Evolutionary conservation across 768 basidiomycete species (phyloP).

Genomic region (Dacryopinax spathularia): DNA sequence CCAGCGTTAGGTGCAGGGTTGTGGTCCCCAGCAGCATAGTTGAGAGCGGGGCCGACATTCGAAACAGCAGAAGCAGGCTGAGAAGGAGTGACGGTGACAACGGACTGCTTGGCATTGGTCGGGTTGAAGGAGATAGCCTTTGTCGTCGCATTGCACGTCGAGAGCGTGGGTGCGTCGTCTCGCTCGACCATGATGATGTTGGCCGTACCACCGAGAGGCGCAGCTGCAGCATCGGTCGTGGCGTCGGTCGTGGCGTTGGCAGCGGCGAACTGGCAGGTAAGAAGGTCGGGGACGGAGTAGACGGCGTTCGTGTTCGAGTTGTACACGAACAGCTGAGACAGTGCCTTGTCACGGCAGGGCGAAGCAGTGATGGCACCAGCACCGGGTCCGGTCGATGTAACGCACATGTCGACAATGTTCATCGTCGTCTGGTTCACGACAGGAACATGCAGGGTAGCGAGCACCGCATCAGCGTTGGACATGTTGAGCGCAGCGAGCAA

Average conservation of each 20-base stretch:
- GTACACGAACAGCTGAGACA: background rate
- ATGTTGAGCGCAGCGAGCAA: background rate
- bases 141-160: background rate
- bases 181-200: slow-evolving; percentile 3
- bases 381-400: background rate
- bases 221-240: background rate
- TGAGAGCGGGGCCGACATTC: background rate
- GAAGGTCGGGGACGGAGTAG: background rate
- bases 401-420: background rate
- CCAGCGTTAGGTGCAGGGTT: background rate
- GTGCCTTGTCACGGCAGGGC: background rate
- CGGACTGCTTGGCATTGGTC: background rate
- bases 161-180: background rate
- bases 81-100: background rate
- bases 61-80: background rate
- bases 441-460: background rate
- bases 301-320: background rate
- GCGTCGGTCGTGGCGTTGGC: background rate
- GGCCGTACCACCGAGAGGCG: background rate
- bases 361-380: background rate
- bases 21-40: background rate
- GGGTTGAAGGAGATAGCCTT: background rate
- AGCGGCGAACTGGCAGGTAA: background rate
- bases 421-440: slow-evolving; percentile 1
- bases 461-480: background rate